These are phyloP conservation scores for Coemansia sp. DNA, from an alignment of 371 early-diverging fungal genomes.

Conservation along the genomic window DNA sequence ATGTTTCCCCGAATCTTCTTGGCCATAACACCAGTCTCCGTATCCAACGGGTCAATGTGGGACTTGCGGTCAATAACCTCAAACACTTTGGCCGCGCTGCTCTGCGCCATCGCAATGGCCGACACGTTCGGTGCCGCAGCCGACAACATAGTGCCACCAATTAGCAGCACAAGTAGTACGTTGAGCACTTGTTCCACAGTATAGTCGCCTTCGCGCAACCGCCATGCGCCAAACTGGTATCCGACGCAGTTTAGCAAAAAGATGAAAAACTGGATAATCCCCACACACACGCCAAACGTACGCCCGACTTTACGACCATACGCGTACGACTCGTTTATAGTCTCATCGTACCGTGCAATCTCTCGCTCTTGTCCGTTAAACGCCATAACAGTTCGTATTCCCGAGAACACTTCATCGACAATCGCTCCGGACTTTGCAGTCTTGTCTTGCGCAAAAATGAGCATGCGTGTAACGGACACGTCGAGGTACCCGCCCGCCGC, in stretches of 20 bases:
- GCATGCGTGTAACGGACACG: slow-evolving; percentile 57
- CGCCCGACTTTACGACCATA: slow-evolving; percentile 50
- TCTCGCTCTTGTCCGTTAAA: slow-evolving; percentile 70
- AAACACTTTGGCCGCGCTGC: slow-evolving; percentile 61
- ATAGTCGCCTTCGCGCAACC: slow-evolving; percentile 71
- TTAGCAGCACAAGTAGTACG: slow-evolving; percentile 58
- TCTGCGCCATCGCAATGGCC: slow-evolving; percentile 58
- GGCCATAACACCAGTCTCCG: slow-evolving; percentile 48
- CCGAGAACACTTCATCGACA: slow-evolving; percentile 68
- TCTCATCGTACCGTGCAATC: slow-evolving; percentile 54
- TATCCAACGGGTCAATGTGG: slow-evolving; percentile 55
- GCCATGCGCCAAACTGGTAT: slow-evolving; percentile 63
- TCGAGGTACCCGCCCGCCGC: slow-evolving; percentile 51
- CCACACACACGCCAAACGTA: slow-evolving; percentile 53
- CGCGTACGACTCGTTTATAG: slow-evolving; percentile 50
- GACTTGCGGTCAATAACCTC: slow-evolving; percentile 61
- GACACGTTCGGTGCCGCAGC: slow-evolving; percentile 62
- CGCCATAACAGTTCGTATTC: slow-evolving; percentile 85
- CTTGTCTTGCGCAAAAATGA: slow-evolving; percentile 39
- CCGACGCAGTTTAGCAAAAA: slow-evolving; percentile 58
- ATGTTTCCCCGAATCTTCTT: slow-evolving; percentile 44
- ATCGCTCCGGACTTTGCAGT: slow-evolving; percentile 70
- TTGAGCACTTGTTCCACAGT: slow-evolving; percentile 55
- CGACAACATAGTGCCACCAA: slow-evolving; percentile 58
- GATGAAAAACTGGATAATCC: slow-evolving; percentile 49